Percentiles rank a stretch among this genome's conserved stretches.
Evolutionary conservation across 2,329 filamentous ascomycete species (phyloP).

Genomic region (Ploettnerulaceae sp.): DNA sequence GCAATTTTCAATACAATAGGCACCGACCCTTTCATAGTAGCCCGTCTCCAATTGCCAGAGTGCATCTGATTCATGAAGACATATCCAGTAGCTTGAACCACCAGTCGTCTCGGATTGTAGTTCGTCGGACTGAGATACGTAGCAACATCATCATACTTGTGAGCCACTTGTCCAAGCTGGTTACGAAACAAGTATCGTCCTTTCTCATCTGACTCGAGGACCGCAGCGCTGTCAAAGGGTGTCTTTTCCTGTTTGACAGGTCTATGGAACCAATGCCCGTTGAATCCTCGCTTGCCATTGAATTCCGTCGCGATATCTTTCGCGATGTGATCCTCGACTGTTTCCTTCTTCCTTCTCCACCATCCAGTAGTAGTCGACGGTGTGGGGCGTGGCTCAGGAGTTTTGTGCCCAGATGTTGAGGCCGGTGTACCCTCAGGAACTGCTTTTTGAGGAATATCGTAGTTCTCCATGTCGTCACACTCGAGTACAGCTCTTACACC

Average conservation of each 20-base stretch:
- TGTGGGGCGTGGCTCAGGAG: neutral
- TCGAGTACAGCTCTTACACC: neutral
- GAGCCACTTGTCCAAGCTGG: conserved; percentile 18
- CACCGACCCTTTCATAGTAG: conserved; percentile 22
- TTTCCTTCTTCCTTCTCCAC: neutral
- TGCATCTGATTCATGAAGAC: conserved; percentile 14
- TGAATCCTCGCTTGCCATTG: conserved; percentile 10
- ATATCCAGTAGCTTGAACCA: conserved; percentile 24
- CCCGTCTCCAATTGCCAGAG: conserved; percentile 26
- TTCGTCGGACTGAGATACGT: conserved; percentile 29
- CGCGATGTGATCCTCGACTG: neutral
- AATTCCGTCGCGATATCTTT: conserved; percentile 6
- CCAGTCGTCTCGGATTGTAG: conserved; percentile 22
- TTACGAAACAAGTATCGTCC: conserved; percentile 23
- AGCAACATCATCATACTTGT: conserved; percentile 27
- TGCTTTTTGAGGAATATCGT: neutral
- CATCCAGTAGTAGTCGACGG: neutral
- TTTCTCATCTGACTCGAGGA: conserved; percentile 12
- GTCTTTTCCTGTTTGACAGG: conserved; percentile 4
- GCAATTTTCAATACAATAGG: conserved; percentile 21
- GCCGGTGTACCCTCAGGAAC: neutral
- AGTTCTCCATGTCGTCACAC: neutral
- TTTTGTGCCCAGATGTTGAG: neutral
- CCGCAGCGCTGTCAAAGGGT: conserved; percentile 8
- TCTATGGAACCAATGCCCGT: conserved; percentile 11